phyloP scores from a whole-genome alignment of 169 alveolate species.

The Plasmodium ovale region DNA sequence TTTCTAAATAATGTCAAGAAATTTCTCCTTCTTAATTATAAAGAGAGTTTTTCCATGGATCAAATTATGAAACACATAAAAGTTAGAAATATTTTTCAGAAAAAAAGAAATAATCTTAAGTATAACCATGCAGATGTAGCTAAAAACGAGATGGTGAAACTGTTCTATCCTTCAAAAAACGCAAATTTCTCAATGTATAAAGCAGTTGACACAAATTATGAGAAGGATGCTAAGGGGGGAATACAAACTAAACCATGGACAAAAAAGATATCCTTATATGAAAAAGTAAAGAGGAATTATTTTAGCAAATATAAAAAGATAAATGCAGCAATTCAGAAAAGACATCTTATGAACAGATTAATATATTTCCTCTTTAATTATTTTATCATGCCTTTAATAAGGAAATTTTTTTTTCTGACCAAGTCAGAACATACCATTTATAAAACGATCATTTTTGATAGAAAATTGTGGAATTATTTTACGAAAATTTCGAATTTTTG shows the following conservation, averaged over 20 bases:
- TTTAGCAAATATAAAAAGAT: slow-evolving; percentile 39
- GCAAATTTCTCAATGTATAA: too few species aligned
- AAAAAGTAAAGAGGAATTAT: slow-evolving; percentile 21
- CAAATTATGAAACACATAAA: slow-evolving; percentile 62
- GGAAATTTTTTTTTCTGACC: slow-evolving; percentile 63
- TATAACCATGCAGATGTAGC: neutral
- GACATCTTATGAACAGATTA: slow-evolving; percentile 61
- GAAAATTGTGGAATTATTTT: slow-evolving; percentile 53
- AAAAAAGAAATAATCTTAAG: neutral
- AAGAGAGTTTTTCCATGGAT: slow-evolving; percentile 67
- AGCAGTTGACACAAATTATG: too few species aligned
- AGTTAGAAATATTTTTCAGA: slow-evolving; percentile 55
- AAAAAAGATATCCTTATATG: slow-evolving; percentile 9
- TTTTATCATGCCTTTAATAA: slow-evolving; percentile 68
- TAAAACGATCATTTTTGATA: slow-evolving; percentile 64
- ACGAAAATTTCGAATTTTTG: slow-evolving; percentile 69
- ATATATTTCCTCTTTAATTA: slow-evolving; percentile 73
- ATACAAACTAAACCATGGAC: too few species aligned
- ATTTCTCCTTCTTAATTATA: slow-evolving; percentile 54
- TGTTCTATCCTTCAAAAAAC: too few species aligned
- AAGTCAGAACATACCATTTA: slow-evolving; percentile 68
- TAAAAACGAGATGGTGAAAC: too few species aligned
- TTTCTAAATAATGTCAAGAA: slow-evolving; percentile 73
- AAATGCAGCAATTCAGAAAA: slow-evolving; percentile 28
- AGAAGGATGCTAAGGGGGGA: neutral